Conservation (phyloP, 768 basidiomycete species). For the Pisolithus albus region DNA sequence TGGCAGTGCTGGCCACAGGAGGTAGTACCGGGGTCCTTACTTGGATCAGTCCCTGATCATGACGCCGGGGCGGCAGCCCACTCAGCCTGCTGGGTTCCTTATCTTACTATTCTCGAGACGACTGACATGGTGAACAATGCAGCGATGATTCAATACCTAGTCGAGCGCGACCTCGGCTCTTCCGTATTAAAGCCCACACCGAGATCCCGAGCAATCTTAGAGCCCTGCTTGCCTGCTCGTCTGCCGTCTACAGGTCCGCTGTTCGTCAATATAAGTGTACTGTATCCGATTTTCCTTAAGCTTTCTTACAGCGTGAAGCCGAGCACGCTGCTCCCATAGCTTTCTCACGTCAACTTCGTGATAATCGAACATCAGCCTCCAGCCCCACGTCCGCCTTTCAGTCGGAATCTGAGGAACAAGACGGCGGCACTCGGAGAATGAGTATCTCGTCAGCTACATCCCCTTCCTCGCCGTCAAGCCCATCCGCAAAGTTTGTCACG, state of each 20-base stretch:
- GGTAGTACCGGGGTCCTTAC: too few relatives aligned
- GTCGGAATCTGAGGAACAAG: slow-evolving; percentile 16
- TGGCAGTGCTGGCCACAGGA: too few relatives aligned
- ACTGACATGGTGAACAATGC: slow-evolving; percentile 50
- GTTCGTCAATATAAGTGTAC: slow-evolving; percentile 1
- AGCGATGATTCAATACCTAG: slow-evolving; percentile 23
- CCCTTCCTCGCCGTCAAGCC: slow-evolving; percentile 15
- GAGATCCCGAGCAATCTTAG: slow-evolving; percentile 38
- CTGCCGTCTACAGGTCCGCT: slow-evolving; percentile 58
- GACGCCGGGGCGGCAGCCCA: too few relatives aligned
- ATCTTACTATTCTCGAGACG: background rate
- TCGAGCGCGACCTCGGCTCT: slow-evolving; percentile 16
- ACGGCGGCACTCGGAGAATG: slow-evolving; percentile 8
- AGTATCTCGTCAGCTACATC: slow-evolving; percentile 16
- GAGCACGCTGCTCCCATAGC: slow-evolving; percentile 49
- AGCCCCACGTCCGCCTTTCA: slow-evolving; percentile 11
- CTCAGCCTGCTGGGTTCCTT: background rate
- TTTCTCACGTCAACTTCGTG: slow-evolving; percentile 47
- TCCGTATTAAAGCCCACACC: slow-evolving; percentile 15
- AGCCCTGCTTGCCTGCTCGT: slow-evolving; percentile 60
- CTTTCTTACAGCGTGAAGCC: slow-evolving; percentile 70
- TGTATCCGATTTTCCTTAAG: slow-evolving; percentile 33
- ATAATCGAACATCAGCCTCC: slow-evolving; percentile 34
- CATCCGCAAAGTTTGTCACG: slow-evolving; percentile 11
- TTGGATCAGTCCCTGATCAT: too few relatives aligned